Evolutionary conservation across 331 rosid genomes (phyloP).

Genomic region (Quercus lobata): DNA sequence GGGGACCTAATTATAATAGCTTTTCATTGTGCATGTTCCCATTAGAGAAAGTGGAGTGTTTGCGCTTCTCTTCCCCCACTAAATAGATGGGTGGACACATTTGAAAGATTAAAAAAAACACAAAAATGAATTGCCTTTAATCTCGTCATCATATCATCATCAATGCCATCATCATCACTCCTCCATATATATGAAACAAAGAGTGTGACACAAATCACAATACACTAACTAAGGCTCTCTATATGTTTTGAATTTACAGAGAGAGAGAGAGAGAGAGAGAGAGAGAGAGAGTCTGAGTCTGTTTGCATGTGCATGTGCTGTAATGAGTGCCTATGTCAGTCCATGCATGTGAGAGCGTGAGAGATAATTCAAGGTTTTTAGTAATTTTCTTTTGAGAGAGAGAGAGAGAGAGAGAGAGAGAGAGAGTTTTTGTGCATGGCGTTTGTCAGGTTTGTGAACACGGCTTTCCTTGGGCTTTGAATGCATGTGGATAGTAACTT

Average conservation of each 20-base stretch:
- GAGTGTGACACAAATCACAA: conserved; percentile 1
- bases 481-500: conserved; percentile 34
- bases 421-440: conserved; percentile 48
- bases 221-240: neutral
- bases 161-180: conserved; percentile 53
- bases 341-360: conserved; percentile 83
- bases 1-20: conserved; percentile 69
- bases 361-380: conserved; percentile 30
- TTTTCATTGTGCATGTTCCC: conserved; percentile 59
- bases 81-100: conserved; percentile 39
- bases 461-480: conserved; percentile 36
- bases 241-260: neutral
- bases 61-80: conserved; percentile 58
- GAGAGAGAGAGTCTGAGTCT: neutral
- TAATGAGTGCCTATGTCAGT: conserved; percentile 84
- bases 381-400: conserved; percentile 7
- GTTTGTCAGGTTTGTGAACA: conserved; percentile 55
- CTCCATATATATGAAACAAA: neutral
- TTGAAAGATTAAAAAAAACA: too few species aligned
- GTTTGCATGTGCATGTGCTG: conserved; percentile 87
- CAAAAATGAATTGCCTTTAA: conserved; percentile 19
- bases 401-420: conserved; percentile 30
- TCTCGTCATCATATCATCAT: conserved; percentile 79
- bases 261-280: neutral
- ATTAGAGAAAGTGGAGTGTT: conserved; percentile 65